Conservation (phyloP, 2,329 filamentous ascomycete genomes). For the Colletotrichum plurivorum region DNA sequence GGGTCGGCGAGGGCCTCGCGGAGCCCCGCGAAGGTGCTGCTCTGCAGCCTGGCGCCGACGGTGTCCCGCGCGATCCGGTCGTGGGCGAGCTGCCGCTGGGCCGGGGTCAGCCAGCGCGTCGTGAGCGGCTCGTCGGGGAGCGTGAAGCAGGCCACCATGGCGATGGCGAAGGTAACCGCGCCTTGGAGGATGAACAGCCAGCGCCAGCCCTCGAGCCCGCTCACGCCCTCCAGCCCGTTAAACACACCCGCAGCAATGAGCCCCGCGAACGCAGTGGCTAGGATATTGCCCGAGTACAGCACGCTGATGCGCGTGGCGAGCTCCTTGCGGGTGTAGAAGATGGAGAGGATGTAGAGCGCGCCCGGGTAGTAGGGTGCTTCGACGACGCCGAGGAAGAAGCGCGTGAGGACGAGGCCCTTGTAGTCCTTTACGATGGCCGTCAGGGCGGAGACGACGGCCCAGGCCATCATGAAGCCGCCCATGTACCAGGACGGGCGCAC, state of each 20-base stretch:
- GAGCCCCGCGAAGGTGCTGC: conserved; percentile 56
- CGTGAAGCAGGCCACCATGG: conserved; percentile 49
- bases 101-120: conserved; percentile 51
- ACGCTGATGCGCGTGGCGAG: conserved; percentile 58
- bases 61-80: conserved; percentile 52
- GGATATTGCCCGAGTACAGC: conserved; percentile 57
- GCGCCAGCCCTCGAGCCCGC: conserved; percentile 47
- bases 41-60: conserved; percentile 44
- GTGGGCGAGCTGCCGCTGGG: conserved; percentile 58
- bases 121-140: conserved; percentile 55
- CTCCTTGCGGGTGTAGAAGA: conserved; percentile 69
- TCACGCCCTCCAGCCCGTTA: conserved; percentile 46
- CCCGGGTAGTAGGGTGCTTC: conserved; percentile 57
- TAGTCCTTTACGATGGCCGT: conserved; percentile 59
- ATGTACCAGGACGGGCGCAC: conserved; percentile 67
- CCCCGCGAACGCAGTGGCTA: conserved; percentile 56
- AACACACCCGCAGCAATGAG: conserved; percentile 61
- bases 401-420: conserved; percentile 53
- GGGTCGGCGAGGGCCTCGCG: conserved; percentile 57
- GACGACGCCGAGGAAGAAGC: conserved; percentile 56
- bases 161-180: conserved; percentile 47
- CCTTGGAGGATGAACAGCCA: conserved; percentile 53
- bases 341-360: conserved; percentile 58
- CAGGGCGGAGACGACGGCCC: conserved; percentile 57
- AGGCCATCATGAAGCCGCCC: conserved; percentile 55